Evolutionary conservation across 2,329 filamentous ascomycete species (phyloP).

Genomic region (Aspergillus phoenicis): DNA sequence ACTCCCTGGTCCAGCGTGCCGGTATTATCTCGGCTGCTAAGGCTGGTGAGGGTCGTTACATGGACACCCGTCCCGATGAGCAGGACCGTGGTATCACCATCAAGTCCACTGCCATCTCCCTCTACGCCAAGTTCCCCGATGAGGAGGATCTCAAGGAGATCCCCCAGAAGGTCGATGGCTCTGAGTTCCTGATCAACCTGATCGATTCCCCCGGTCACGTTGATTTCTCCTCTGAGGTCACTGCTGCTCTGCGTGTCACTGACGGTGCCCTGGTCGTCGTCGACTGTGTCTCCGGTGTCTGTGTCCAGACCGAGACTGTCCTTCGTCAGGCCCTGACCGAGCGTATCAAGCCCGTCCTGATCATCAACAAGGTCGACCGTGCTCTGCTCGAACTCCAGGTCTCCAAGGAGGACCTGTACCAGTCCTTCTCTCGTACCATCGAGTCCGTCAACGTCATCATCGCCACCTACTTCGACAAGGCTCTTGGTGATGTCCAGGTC

Average conservation of each 20-base stretch:
- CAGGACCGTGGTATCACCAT: constrained; percentile 99
- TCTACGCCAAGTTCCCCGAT: constrained; percentile 82
- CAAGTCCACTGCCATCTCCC: constrained; percentile 99
- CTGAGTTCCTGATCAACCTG: constrained; percentile 99
- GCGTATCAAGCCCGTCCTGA: constrained; percentile 99
- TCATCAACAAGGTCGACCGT: constrained; percentile 99
- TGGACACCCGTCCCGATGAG: constrained; percentile 95
- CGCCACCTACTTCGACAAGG: constrained; percentile 97
- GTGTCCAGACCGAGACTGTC: constrained; percentile 99
- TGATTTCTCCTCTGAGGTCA: constrained; percentile 99
- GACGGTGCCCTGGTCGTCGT: constrained; percentile 99
- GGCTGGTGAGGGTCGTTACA: constrained; percentile 93
- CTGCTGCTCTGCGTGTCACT: constrained; percentile 98
- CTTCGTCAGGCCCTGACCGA: constrained; percentile 98
- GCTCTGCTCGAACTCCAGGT: constrained; percentile 98
- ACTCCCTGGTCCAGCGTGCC: constrained; percentile 97
- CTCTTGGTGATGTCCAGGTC: constrained; percentile 96
- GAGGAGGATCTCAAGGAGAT: constrained; percentile 94
- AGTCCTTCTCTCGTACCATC: constrained; percentile 99
- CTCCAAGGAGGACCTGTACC: constrained; percentile 98
- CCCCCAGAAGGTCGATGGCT: constrained; percentile 81
- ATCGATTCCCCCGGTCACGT: constrained; percentile 99
- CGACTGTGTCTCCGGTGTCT: constrained; percentile 99
- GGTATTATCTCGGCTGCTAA: constrained; percentile 99
- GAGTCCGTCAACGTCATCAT: constrained; percentile 99